Percentiles rank a stretch among this genome's conserved stretches.
Conservation (phyloP, 768 basidiomycete species). For the Tephrocybe rancida region DNA sequence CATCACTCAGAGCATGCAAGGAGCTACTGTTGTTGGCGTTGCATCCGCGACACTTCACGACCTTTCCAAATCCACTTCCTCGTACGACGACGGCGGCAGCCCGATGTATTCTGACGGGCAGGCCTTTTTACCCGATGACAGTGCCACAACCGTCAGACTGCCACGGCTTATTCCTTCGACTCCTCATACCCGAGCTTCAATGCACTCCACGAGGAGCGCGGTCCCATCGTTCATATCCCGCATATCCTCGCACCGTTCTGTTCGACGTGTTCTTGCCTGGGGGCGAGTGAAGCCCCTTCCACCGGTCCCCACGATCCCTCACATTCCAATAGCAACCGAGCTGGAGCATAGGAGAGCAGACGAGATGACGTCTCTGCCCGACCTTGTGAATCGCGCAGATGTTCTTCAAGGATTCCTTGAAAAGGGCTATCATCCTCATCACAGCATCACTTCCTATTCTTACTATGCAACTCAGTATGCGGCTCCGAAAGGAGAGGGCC, state of each 20-base stretch:
- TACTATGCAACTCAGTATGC: conserved; percentile 18
- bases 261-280: conserved; percentile 41
- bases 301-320: conserved; percentile 55
- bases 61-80: neutral
- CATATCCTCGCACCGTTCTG: conserved; percentile 42
- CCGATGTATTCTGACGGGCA: conserved; percentile 3
- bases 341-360: conserved; percentile 46
- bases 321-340: conserved; percentile 44
- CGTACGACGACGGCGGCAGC: neutral
- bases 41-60: conserved; percentile 31
- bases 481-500: conserved; percentile 13
- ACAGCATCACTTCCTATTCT: conserved; percentile 37
- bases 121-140: neutral
- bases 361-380: conserved; percentile 49
- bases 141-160: conserved; percentile 2
- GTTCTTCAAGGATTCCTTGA: conserved; percentile 51
- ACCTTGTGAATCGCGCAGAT: conserved; percentile 53
- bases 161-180: conserved; percentile 16
- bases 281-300: conserved; percentile 57
- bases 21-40: conserved; percentile 32
- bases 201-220: conserved; percentile 47
- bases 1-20: conserved; percentile 19
- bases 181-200: conserved; percentile 37
- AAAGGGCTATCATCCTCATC: conserved; percentile 54
- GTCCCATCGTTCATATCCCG: conserved; percentile 55